Evolutionary conservation across 2,329 filamentous ascomycete species (phyloP).

Genomic region (Graphilbum fragrans): DNA sequence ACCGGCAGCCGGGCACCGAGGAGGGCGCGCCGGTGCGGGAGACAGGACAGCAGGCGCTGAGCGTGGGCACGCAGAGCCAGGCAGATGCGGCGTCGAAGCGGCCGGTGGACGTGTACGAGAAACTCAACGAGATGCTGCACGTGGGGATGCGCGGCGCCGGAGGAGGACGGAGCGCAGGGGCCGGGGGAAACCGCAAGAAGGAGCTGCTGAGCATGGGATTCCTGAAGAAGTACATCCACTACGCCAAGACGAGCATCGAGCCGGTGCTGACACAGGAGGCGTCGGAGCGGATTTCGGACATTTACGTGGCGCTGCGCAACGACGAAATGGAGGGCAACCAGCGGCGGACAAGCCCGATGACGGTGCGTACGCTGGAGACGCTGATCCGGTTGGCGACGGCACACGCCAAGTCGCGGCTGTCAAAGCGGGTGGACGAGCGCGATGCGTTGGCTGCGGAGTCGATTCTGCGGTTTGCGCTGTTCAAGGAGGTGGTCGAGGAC

Average conservation of each 20-base stretch:
- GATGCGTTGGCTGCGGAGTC: constrained; percentile 81
- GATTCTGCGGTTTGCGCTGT: constrained; percentile 86
- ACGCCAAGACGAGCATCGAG: constrained; percentile 85
- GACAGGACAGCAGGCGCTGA: constrained; percentile 69
- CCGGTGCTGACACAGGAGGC: constrained; percentile 84
- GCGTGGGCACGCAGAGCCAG: constrained; percentile 74
- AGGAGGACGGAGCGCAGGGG: constrained; percentile 62
- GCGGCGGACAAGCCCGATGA: constrained; percentile 86
- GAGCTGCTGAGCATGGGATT: constrained; percentile 94
- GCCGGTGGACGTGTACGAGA: constrained; percentile 85
- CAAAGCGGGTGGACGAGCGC: constrained; percentile 75
- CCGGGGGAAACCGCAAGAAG: constrained; percentile 60
- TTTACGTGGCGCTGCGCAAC: constrained; percentile 87
- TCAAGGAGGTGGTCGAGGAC: constrained; percentile 81
- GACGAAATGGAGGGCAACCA: constrained; percentile 94
- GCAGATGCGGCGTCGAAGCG: constrained; percentile 47
- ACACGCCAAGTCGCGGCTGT: constrained; percentile 85
- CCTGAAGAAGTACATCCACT: constrained; percentile 99
- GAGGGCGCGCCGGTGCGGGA: constrained; percentile 92
- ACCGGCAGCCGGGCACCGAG: constrained; percentile 82
- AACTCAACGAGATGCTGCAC: constrained; percentile 92
- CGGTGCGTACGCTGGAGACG: constrained; percentile 91
- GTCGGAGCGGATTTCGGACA: constrained; percentile 79
- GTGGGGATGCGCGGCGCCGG: constrained; percentile 72
- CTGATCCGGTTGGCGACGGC: constrained; percentile 96